Percentiles rank a stretch among this genome's conserved stretches.
phyloP scores from a whole-genome alignment of 2,329 filamentous ascomycete genomes.

The Sphaerulina populicola region DNA sequence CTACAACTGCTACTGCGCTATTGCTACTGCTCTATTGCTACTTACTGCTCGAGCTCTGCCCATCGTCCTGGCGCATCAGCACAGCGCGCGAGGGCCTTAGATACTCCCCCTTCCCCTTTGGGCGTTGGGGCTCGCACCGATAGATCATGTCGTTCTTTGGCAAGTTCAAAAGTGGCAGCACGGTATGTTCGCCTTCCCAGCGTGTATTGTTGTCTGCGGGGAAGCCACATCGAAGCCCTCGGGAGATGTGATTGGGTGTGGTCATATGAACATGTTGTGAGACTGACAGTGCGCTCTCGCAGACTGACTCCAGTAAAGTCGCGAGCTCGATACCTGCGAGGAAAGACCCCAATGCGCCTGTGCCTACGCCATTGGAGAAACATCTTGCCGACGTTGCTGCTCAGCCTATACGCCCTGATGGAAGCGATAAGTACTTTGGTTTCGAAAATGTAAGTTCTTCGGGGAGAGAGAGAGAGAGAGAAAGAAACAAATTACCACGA shows the following conservation, averaged over 20 bases:
- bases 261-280: constrained; percentile 7
- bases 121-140: background rate
- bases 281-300: constrained; percentile 18
- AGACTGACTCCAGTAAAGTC: constrained; percentile 44
- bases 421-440: constrained; percentile 96
- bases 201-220: background rate
- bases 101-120: background rate
- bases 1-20: background rate
- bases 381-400: constrained; percentile 77
- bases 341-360: constrained; percentile 51
- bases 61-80: constrained; percentile 6
- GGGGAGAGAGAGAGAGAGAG: background rate
- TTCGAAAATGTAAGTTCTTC: constrained; percentile 77
- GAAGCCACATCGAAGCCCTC: background rate
- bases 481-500: background rate
- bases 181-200: constrained; percentile 2
- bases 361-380: constrained; percentile 56
- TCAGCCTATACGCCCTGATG: constrained; percentile 64
- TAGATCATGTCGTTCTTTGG: constrained; percentile 47
- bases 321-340: constrained; percentile 44
- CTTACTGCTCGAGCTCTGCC: too few relatives aligned
- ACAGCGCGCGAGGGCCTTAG: background rate
- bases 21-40: too few relatives aligned
- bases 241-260: constrained; percentile 1
- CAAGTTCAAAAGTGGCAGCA: constrained; percentile 42